phyloP scores from a whole-genome alignment of 2,329 filamentous ascomycete genomes.

The Hysterium pulicare region DNA sequence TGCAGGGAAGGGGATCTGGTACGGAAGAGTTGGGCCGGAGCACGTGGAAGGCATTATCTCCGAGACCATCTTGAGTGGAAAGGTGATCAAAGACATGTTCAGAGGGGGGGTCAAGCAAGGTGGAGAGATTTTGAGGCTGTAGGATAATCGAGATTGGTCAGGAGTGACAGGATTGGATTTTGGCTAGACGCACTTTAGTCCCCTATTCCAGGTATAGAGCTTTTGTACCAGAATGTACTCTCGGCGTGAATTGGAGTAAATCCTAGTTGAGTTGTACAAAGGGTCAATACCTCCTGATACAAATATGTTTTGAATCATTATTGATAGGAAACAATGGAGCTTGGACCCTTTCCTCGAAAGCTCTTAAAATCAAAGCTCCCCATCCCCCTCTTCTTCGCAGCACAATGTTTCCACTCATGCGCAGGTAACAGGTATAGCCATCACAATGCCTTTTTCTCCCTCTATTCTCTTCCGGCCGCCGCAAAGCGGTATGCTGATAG shows the following conservation, averaged over 20 bases:
- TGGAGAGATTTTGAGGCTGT: constrained; percentile 23
- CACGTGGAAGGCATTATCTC: constrained; percentile 73
- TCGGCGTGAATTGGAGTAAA: too few species aligned
- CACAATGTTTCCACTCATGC: neutral
- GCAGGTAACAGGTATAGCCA: too few species aligned
- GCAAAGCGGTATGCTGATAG: constrained; percentile 26
- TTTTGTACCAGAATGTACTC: too few species aligned
- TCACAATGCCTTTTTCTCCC: constrained; percentile 23
- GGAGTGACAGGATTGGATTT: too few species aligned
- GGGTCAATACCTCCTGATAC: too few species aligned
- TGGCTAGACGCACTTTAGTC: too few species aligned
- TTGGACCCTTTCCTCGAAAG: neutral
- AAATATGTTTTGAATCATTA: too few species aligned
- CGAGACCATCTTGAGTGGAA: constrained; percentile 66
- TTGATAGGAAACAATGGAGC: too few species aligned
- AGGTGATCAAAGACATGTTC: constrained; percentile 67
- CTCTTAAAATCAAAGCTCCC: too few species aligned
- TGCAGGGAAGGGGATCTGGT: constrained; percentile 74
- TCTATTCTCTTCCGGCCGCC: constrained; percentile 18
- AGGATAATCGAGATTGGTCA: constrained; percentile 33
- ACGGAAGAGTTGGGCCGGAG: constrained; percentile 70
- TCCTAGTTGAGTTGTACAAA: too few species aligned
- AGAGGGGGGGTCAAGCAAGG: constrained; percentile 59
- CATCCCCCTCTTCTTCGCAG: neutral
- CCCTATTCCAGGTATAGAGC: too few species aligned